Conservation (phyloP, 192 early-diverging fungal genomes). For the Linnemannia zychae region DNA sequence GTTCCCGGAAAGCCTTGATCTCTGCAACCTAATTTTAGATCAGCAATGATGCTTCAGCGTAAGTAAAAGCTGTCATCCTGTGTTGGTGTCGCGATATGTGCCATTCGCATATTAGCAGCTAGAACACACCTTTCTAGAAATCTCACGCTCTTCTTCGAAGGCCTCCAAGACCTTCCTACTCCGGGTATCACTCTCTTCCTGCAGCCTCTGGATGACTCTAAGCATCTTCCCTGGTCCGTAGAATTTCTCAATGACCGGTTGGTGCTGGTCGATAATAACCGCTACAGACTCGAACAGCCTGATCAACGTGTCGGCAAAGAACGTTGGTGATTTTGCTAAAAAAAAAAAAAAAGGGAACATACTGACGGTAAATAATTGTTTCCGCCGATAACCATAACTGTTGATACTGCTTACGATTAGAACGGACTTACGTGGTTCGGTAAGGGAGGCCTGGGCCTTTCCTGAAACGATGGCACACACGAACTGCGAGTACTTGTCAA, state of each 20-base stretch:
- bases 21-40: slow-evolving; percentile 62
- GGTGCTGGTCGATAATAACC: slow-evolving; percentile 88
- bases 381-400: background rate
- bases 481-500: slow-evolving; percentile 91
- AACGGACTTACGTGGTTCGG: slow-evolving; percentile 59
- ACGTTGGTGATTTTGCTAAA: slow-evolving; percentile 62
- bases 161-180: slow-evolving; percentile 81
- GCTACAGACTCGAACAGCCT: slow-evolving; percentile 92
- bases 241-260: slow-evolving; percentile 83
- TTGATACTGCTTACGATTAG: too few relatives aligned
- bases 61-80: background rate
- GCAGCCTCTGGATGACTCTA: slow-evolving; percentile 87
- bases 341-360: background rate
- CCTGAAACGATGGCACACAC: slow-evolving; percentile 84
- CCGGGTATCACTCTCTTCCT: slow-evolving; percentile 90
- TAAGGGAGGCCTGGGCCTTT: slow-evolving; percentile 78
- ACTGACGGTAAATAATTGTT: slow-evolving; percentile 3
- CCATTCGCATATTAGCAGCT: slow-evolving; percentile 1
- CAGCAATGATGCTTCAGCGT: background rate
- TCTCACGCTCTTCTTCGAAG: slow-evolving; percentile 82
- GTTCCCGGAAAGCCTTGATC: slow-evolving; percentile 63
- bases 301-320: slow-evolving; percentile 86
- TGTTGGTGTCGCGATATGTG: background rate
- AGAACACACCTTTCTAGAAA: slow-evolving; percentile 56
- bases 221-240: slow-evolving; percentile 93